A percentile compares a stretch with the other conserved stretches of the same genome.
Evolutionary conservation across 1,139 yeast genomes (phyloP).

Genomic region (Pichia sp.): DNA sequence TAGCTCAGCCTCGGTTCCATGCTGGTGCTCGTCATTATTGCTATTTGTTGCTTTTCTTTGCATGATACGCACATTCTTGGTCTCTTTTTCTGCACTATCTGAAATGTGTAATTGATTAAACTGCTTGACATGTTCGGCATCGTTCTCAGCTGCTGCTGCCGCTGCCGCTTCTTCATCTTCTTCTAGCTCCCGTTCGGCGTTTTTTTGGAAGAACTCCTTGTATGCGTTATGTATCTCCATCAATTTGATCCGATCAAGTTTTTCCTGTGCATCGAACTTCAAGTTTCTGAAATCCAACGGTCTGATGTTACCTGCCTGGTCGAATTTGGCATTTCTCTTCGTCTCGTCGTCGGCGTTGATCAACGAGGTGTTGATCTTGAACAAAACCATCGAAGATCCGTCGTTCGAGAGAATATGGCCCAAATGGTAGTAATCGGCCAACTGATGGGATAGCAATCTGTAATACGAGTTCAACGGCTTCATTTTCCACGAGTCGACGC

Average conservation of each 20-base stretch:
- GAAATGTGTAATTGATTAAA: background rate
- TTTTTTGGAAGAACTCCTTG: conserved; percentile 17
- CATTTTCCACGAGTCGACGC: conserved; percentile 44
- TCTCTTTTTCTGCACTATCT: background rate
- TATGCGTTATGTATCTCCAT: conserved; percentile 24
- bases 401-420: conserved; percentile 50
- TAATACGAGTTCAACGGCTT: conserved; percentile 65
- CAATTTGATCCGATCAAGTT: conserved; percentile 31
- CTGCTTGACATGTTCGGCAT: background rate
- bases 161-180: conserved; percentile 5
- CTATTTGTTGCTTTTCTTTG: conserved; percentile 15
- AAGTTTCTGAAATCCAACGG: conserved; percentile 30
- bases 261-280: conserved; percentile 31
- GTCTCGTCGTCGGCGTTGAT: conserved; percentile 34
- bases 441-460: conserved; percentile 62
- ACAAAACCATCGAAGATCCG: conserved; percentile 45
- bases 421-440: conserved; percentile 64
- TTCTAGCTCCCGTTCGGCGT: conserved; percentile 13
- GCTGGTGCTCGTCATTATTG: background rate
- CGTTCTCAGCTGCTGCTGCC: too few relatives aligned
- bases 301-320: conserved; percentile 32
- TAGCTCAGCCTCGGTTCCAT: background rate
- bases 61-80: conserved; percentile 19
- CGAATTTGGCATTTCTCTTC: conserved; percentile 29
- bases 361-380: conserved; percentile 35